Evolutionary conservation across 352 stramenopile genomes (phyloP).

Genomic region (Hyaloperonospora brassicae): DNA sequence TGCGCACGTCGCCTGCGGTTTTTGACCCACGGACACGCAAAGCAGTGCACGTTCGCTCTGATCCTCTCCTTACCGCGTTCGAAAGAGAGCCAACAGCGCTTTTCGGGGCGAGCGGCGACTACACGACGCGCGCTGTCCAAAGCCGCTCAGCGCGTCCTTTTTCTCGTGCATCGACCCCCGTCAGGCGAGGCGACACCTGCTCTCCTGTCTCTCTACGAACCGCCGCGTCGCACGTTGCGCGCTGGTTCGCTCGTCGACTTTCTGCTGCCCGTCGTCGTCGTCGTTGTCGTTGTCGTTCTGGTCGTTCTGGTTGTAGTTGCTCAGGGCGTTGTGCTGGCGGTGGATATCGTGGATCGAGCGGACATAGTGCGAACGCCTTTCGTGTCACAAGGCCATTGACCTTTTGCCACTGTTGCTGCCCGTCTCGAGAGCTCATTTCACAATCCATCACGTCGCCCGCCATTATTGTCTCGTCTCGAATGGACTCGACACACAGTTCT

Average conservation of each 20-base stretch:
- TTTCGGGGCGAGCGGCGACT: slow-evolving; percentile 8
- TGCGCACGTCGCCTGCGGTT: not conserved
- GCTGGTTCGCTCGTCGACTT: slow-evolving; percentile 18
- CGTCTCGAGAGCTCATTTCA: slow-evolving; percentile 14
- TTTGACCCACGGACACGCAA: not conserved
- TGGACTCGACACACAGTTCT: slow-evolving; percentile 21
- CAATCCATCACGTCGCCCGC: slow-evolving; percentile 18
- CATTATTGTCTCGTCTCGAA: slow-evolving; percentile 9
- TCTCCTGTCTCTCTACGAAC: slow-evolving; percentile 22
- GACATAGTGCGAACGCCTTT: too few species aligned
- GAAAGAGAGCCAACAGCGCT: slow-evolving; percentile 27
- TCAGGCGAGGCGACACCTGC: slow-evolving; percentile 18
- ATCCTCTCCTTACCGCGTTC: slow-evolving; percentile 17
- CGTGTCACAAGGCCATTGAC: slow-evolving; percentile 18
- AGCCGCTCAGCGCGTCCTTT: slow-evolving; percentile 9
- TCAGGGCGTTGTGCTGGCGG: too few species aligned
- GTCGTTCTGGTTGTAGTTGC: too few species aligned
- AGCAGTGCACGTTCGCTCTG: slow-evolving; percentile 85
- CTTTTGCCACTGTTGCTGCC: too few species aligned
- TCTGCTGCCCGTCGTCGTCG: slow-evolving; percentile 13
- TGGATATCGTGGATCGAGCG: slow-evolving; percentile 20
- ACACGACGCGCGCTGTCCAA: slow-evolving; percentile 15
- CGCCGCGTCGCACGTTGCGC: slow-evolving; percentile 26
- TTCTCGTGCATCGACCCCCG: slow-evolving; percentile 4
- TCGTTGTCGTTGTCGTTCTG: too few species aligned